Percentiles rank a stretch among this genome's conserved stretches.
These are phyloP conservation scores for Xylaria sp. DNA, from an alignment of 2,329 filamentous ascomycete species.

Conservation along the genomic window DNA sequence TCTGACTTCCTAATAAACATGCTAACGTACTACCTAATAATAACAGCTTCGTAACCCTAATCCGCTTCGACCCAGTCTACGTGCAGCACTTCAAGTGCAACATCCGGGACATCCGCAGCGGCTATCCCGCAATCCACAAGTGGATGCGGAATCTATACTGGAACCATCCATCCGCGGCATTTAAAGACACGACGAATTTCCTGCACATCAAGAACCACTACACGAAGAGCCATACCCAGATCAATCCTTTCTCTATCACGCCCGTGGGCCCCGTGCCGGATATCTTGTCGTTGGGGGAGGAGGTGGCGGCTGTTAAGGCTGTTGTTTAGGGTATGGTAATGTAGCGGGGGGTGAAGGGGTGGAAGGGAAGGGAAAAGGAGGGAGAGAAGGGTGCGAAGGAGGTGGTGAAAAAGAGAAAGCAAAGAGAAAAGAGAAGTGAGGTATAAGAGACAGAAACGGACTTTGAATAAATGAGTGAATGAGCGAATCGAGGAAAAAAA, in stretches of 20 bases:
- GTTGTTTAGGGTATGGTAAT: neutral
- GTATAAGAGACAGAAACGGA: neutral
- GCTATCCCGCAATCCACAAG: conserved; percentile 81
- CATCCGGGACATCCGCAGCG: conserved; percentile 82
- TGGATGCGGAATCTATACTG: conserved; percentile 91
- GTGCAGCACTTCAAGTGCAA: conserved; percentile 93
- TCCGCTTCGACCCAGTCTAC: conserved; percentile 70
- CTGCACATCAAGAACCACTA: conserved; percentile 91
- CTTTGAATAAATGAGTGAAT: neutral
- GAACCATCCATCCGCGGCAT: conserved; percentile 71
- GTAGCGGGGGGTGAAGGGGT: neutral
- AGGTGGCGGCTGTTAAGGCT: conserved; percentile 70
- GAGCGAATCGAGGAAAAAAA: neutral
- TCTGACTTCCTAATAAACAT: neutral
- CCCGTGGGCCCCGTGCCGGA: conserved; percentile 86
- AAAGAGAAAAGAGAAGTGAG: too few relatives aligned
- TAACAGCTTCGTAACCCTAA: conserved; percentile 47
- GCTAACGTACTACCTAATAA: too few relatives aligned
- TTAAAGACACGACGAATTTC: conserved; percentile 86
- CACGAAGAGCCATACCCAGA: conserved; percentile 70
- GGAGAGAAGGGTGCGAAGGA: neutral
- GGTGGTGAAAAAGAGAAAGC: too few relatives aligned
- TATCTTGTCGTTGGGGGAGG: conserved; percentile 80
- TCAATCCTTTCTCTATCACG: conserved; percentile 78
- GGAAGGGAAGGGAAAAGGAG: too few relatives aligned